Evolutionary conservation across 345 rosid species (phyloP), one percentile per base, ranked within the genome.

Genomic region (Raphanus sativus): DNA sequence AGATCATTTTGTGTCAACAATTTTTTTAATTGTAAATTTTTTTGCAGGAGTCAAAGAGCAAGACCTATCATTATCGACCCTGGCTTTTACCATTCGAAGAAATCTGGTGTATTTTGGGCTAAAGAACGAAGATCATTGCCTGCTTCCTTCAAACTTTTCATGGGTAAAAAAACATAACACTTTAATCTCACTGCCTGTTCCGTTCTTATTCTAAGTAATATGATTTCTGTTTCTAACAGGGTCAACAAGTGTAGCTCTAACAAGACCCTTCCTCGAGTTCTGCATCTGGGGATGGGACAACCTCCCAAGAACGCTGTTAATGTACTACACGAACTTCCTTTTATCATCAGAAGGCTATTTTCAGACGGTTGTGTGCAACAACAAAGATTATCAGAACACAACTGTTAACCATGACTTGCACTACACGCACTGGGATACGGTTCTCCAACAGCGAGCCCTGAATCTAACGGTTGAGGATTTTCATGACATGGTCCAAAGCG

Each of bases 211-310:
- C 62, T 11, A 28, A 63, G 6, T 30, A 0, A 0, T 45, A 8
- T 73, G 42, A 0, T 60, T 60, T 2, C 2, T 73, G 10, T 68
- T 56, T 40, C 15, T 50, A 26, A 70, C 81, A 94, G 98, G 98
- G 2, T 94, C 98, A 3, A 86, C 82, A 55, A 90, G 95, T 82
- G 89, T 90, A 71, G 81, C 87, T 24, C 73, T 94, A 77, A 88
- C 97, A 1, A 92, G 86, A 81, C 76, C 97, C 16, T 92, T 94
- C 85, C 90, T 94, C 4, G 96, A 94, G 65, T 90, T 92, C 81
- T 92, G 97, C 38, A 77, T 94, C 5, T 88, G 94, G 93, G 98
- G 98, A 74, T 92, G 98, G 95, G 97, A 92, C 78, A 94, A 94
- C 84, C 93, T 94, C 34, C 98, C 98, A 30, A 90, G 98, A 21